phyloP scores from a whole-genome alignment of 305 asterid genomes.

The Stenogyne calaminthoides region DNA sequence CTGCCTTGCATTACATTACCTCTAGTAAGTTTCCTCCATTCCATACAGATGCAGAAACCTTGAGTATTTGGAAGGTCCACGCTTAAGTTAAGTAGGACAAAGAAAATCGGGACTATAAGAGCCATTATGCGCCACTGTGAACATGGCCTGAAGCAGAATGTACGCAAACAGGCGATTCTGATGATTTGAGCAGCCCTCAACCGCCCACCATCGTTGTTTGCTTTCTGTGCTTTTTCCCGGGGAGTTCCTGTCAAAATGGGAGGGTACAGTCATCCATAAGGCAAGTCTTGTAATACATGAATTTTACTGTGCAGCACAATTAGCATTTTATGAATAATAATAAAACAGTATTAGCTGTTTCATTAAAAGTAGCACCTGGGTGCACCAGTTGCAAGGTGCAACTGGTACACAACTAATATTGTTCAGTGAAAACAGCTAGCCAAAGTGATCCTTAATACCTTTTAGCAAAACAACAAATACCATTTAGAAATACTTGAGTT shows the following conservation, averaged over 20 bases:
- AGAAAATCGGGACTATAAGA: slow-evolving; percentile 83
- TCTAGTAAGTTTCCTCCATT: slow-evolving; percentile 95
- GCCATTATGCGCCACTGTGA: slow-evolving; percentile 89
- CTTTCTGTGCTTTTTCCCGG: slow-evolving; percentile 93
- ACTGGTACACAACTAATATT: no score
- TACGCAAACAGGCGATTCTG: slow-evolving; percentile 91
- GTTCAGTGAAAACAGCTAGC: no score
- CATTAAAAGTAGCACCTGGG: no score
- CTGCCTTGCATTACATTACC: slow-evolving; percentile 97
- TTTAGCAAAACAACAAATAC: no score
- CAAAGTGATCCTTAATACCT: no score
- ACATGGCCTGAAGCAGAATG: slow-evolving; percentile 78
- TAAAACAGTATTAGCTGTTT: no score
- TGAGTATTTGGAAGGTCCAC: slow-evolving; percentile 79
- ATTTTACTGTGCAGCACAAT: no score
- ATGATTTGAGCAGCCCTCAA: slow-evolving; percentile 89
- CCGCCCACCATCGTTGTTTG: slow-evolving; percentile 97
- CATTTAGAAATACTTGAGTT: no score
- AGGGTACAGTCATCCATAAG: slow-evolving; percentile 4
- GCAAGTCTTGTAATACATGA: no score
- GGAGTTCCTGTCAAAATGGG: slow-evolving; percentile 57
- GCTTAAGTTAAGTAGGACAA: slow-evolving; percentile 74
- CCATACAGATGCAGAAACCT: slow-evolving; percentile 89
- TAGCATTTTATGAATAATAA: no score
- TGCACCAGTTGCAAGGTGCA: no score